phyloP scores from a whole-genome alignment of 2,329 filamentous ascomycete genomes.

The Monilinia fructigena region DNA sequence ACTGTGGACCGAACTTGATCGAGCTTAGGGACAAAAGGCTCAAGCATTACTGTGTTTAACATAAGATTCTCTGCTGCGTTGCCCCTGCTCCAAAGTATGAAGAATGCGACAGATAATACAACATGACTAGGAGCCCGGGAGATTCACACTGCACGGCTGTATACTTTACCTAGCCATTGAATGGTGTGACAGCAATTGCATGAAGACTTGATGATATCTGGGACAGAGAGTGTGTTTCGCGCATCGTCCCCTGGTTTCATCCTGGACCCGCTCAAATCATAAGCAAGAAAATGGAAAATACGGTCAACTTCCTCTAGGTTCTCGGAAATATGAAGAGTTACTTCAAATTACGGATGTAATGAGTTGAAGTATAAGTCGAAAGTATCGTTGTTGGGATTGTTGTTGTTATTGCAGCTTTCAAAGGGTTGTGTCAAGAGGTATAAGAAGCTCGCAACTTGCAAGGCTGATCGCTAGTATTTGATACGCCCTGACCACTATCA shows the following conservation, averaged over 20 bases:
- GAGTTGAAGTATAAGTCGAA: not conserved
- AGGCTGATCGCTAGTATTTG: not conserved
- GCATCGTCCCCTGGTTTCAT: conserved; percentile 23
- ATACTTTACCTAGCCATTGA: not conserved
- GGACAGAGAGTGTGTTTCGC: conserved; percentile 19
- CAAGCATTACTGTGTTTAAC: conserved; percentile 21
- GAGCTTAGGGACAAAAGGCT: conserved; percentile 7
- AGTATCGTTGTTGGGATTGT: not conserved
- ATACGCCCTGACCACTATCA: not conserved
- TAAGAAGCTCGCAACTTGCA: not conserved
- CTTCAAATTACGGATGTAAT: not conserved
- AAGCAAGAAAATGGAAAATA: conserved; percentile 1
- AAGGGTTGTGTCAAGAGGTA: not conserved
- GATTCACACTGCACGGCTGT: not conserved
- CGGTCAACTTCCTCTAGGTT: not conserved
- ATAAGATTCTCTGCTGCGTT: conserved; percentile 9
- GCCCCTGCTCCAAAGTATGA: conserved; percentile 3
- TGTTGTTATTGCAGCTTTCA: not conserved
- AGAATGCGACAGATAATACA: conserved; percentile 7
- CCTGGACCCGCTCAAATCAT: conserved; percentile 13
- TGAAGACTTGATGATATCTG: conserved; percentile 17
- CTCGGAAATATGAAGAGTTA: not conserved
- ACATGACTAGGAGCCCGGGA: not conserved
- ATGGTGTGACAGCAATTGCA: conserved; percentile 11
- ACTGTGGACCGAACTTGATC: conserved; percentile 2